A percentile compares a stretch with the other conserved stretches of the same genome.
These are phyloP conservation scores for Scorias spongiosa DNA, from an alignment of 2,329 filamentous ascomycete genomes.

Conservation along the genomic window DNA sequence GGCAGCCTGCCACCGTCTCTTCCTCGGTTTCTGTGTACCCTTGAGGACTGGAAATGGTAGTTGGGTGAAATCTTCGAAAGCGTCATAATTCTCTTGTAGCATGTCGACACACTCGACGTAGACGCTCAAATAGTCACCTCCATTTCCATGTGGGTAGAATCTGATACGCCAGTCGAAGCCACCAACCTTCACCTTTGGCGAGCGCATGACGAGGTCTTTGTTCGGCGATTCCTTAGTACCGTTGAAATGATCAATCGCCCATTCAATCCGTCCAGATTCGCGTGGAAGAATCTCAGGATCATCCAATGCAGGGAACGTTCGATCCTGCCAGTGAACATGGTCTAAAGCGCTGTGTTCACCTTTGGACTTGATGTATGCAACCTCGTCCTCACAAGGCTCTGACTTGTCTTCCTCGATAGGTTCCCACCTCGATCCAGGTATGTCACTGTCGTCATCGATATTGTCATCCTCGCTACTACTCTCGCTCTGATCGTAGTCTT, in stretches of 20 bases:
- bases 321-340: slow-evolving; percentile 43
- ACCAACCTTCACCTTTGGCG: slow-evolving; percentile 39
- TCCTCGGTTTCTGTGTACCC: slow-evolving; percentile 15
- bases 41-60: slow-evolving; percentile 17
- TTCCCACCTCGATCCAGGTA: slow-evolving; percentile 8
- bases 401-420: slow-evolving; percentile 42
- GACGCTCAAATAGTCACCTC: slow-evolving; percentile 41
- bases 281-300: slow-evolving; percentile 41
- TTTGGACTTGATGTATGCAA: slow-evolving; percentile 39
- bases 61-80: slow-evolving; percentile 11
- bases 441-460: slow-evolving; percentile 13
- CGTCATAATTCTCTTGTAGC: slow-evolving; percentile 8
- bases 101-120: slow-evolving; percentile 47
- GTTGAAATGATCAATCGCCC: slow-evolving; percentile 43
- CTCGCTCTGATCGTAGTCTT: slow-evolving; percentile 10
- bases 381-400: slow-evolving; percentile 40
- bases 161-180: slow-evolving; percentile 52
- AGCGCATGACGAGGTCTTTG: slow-evolving; percentile 42
- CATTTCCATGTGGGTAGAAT: slow-evolving; percentile 47
- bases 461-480: slow-evolving; percentile 17
- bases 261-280: slow-evolving; percentile 42
- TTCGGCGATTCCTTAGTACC: slow-evolving; percentile 47
- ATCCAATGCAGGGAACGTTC: slow-evolving; percentile 39
- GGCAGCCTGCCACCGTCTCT: slow-evolving; percentile 35
- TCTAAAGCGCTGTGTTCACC: slow-evolving; percentile 41